Percentiles rank a stretch among this genome's conserved stretches.
Evolutionary conservation across 345 rosid genomes (phyloP).

Genomic region (Gossypium herbaceum): DNA sequence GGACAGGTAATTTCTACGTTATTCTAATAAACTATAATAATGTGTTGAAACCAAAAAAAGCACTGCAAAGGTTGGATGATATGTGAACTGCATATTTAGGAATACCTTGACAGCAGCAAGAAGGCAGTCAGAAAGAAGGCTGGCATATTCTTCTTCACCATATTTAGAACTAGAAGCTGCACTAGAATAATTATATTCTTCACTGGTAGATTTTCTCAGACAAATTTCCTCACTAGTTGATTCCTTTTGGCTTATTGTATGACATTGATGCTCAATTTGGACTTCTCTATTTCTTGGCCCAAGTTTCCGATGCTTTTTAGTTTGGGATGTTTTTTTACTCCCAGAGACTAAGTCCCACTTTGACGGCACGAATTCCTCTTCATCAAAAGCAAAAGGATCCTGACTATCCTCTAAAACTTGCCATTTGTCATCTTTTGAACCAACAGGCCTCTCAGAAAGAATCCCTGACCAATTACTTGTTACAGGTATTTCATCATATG

Average conservation of each 20-base stretch:
- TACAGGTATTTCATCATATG: constrained; percentile 33
- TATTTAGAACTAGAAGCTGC: constrained; percentile 35
- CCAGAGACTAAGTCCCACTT: constrained; percentile 66
- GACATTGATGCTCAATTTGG: constrained; percentile 35
- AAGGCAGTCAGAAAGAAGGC: constrained; percentile 78
- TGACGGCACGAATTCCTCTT: constrained; percentile 64
- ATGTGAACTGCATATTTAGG: neutral
- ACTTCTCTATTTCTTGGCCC: constrained; percentile 29
- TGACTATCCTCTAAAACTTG: constrained; percentile 43
- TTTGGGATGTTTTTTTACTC: constrained; percentile 42
- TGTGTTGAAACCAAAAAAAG: neutral
- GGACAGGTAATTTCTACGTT: neutral
- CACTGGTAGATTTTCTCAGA: constrained; percentile 35
- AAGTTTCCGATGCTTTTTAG: constrained; percentile 32
- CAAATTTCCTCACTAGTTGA: constrained; percentile 32
- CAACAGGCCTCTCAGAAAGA: constrained; percentile 30
- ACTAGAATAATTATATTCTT: constrained; percentile 28
- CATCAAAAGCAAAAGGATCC: constrained; percentile 89
- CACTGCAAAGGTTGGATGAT: constrained; percentile 5
- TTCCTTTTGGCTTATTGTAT: constrained; percentile 39
- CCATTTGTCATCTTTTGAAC: constrained; percentile 27
- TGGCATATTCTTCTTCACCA: constrained; percentile 45
- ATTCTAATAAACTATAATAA: neutral
- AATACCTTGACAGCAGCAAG: constrained; percentile 84
- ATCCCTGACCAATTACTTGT: constrained; percentile 37